Evolutionary conservation across 2,329 filamentous ascomycete species (phyloP).

Genomic region (Colletotrichum cordylinicola): DNA sequence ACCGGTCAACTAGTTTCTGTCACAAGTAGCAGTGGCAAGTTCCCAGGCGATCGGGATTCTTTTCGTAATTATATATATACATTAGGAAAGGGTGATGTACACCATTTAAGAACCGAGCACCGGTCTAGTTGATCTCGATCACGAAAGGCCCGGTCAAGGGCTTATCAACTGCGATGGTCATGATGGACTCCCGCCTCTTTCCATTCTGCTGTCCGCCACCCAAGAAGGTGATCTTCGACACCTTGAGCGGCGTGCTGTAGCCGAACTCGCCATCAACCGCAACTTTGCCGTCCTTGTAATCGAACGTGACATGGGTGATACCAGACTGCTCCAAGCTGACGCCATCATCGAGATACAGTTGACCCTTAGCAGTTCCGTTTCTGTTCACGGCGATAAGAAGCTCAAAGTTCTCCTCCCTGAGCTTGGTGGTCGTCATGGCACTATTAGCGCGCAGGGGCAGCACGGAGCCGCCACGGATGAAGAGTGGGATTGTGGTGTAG

Average conservation of each 20-base stretch:
- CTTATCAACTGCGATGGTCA: slow-evolving; percentile 26
- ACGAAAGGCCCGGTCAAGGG: slow-evolving; percentile 25
- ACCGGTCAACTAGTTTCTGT: slow-evolving; percentile 35
- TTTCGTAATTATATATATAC: not conserved
- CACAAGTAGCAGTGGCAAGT: not conserved
- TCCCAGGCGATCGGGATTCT: not conserved
- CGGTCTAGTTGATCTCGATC: not conserved
- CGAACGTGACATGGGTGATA: slow-evolving; percentile 65
- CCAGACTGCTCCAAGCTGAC: slow-evolving; percentile 62
- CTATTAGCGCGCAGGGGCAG: slow-evolving; percentile 62
- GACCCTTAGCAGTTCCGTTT: slow-evolving; percentile 68
- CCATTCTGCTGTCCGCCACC: not conserved
- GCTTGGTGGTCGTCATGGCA: slow-evolving; percentile 67
- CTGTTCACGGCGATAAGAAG: slow-evolving; percentile 70
- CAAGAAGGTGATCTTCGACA: slow-evolving; percentile 58
- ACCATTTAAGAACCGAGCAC: not conserved
- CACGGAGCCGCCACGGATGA: slow-evolving; percentile 69
- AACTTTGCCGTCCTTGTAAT: slow-evolving; percentile 60
- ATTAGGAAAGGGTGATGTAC: not conserved
- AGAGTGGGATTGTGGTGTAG: slow-evolving; percentile 66
- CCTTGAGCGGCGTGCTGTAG: slow-evolving; percentile 48
- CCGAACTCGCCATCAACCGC: slow-evolving; percentile 58
- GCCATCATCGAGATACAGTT: slow-evolving; percentile 81
- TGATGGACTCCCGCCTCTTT: slow-evolving; percentile 5
- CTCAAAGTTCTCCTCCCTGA: slow-evolving; percentile 71